phyloP scores from a whole-genome alignment of 768 basidiomycete species.

The Auriscalpium orientale region DNA sequence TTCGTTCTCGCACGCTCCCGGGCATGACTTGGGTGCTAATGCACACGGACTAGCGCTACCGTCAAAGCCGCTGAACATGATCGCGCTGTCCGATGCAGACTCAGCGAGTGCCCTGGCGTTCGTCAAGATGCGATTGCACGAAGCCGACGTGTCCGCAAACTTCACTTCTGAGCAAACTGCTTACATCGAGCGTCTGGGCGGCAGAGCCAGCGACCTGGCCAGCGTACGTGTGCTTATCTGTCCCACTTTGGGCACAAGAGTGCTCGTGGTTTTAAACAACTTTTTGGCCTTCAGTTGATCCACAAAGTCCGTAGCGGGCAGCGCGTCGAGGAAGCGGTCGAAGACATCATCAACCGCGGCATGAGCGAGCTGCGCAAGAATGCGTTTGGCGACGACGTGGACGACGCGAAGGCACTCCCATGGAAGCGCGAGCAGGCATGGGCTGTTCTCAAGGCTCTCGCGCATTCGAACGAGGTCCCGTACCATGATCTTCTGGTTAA shows the following conservation, averaged over 20 bases:
- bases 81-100: constrained; percentile 84
- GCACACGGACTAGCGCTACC: constrained; percentile 53
- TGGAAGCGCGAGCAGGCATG: constrained; percentile 91
- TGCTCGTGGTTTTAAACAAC: neutral
- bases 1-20: neutral
- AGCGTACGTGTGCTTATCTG: constrained; percentile 42
- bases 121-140: constrained; percentile 69
- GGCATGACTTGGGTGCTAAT: neutral
- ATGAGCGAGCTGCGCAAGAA: constrained; percentile 82
- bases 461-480: constrained; percentile 62
- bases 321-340: constrained; percentile 71
- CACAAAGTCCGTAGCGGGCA: constrained; percentile 78
- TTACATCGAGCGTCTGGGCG: constrained; percentile 73
- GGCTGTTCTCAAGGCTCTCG: constrained; percentile 68
- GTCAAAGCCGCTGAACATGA: constrained; percentile 70
- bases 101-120: constrained; percentile 69
- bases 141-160: constrained; percentile 42
- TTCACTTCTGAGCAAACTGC: constrained; percentile 49
- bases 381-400: constrained; percentile 87
- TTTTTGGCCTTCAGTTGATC: constrained; percentile 46
- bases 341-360: constrained; percentile 78
- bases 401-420: constrained; percentile 73
- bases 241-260: neutral
- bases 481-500: constrained; percentile 79
- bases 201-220: constrained; percentile 84